These are phyloP conservation scores for Erigeron philadelphicus DNA, from an alignment of 140 eudicot genomes.

Conservation along the genomic window DNA sequence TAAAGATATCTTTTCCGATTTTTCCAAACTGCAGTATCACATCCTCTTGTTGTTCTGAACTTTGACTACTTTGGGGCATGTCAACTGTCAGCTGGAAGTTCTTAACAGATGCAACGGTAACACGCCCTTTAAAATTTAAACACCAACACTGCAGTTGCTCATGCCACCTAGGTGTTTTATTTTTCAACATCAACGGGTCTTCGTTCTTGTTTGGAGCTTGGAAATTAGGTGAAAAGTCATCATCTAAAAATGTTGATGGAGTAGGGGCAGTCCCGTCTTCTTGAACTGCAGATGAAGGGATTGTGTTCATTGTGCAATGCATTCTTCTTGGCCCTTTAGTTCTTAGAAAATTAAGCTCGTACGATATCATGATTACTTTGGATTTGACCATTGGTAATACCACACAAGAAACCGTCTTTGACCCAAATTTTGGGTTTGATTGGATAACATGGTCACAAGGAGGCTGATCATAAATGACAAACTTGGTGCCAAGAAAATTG, in stretches of 20 bases:
- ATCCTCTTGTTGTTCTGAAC: constrained; percentile 46
- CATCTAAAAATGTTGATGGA: constrained; percentile 39
- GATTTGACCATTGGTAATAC: constrained; percentile 36
- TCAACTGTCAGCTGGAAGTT: constrained; percentile 54
- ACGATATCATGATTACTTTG: constrained; percentile 51
- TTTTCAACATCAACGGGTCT: constrained; percentile 40
- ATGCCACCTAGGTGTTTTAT: constrained; percentile 66
- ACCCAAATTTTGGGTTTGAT: constrained; percentile 18
- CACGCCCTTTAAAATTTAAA: constrained; percentile 64
- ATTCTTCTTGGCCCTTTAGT: constrained; percentile 75
- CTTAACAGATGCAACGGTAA: constrained; percentile 70
- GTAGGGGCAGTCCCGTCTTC: constrained; percentile 53
- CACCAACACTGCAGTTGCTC: constrained; percentile 74
- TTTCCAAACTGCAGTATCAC: constrained; percentile 67
- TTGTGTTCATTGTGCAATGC: constrained; percentile 53
- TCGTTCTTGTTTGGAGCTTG: constrained; percentile 8
- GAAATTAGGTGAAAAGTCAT: constrained; percentile 11
- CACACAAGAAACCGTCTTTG: constrained; percentile 37
- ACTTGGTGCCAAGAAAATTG: constrained; percentile 70
- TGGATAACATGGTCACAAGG: constrained; percentile 24
- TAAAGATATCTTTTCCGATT: constrained; percentile 60
- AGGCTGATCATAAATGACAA: constrained; percentile 43
- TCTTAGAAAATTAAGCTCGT: constrained; percentile 65
- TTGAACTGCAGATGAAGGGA: constrained; percentile 47
- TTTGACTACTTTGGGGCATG: constrained; percentile 29